Percentiles rank a stretch among this genome's conserved stretches.
Evolutionary conservation across 176 grass and related monocot genomes (phyloP).

Genomic region (Coix lacrymajobi): DNA sequence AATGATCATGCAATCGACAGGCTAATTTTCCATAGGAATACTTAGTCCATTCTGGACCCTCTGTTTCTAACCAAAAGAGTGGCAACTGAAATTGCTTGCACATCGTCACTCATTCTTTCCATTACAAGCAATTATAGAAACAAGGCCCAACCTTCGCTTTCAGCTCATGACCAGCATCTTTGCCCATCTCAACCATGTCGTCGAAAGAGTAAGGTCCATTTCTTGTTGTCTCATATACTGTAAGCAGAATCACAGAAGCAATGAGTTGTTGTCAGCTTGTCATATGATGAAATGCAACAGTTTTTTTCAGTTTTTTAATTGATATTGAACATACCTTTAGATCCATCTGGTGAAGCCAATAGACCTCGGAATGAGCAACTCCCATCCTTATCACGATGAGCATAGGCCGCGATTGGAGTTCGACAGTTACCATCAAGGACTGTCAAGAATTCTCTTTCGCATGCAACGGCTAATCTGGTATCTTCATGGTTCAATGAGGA

Average conservation of each 20-base stretch:
- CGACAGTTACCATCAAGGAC: slow-evolving; percentile 90
- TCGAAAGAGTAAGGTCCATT: slow-evolving; percentile 54
- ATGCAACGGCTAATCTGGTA: slow-evolving; percentile 88
- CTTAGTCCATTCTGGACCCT: background rate
- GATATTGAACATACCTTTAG: slow-evolving; percentile 42
- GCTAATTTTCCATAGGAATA: no score
- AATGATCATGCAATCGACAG: no score
- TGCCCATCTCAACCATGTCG: slow-evolving; percentile 88
- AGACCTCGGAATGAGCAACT: slow-evolving; percentile 81
- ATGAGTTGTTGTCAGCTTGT: background rate
- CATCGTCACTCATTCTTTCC: background rate
- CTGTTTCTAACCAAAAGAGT: background rate
- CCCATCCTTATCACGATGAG: slow-evolving; percentile 53
- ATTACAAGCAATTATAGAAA: slow-evolving; percentile 73
- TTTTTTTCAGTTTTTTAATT: background rate
- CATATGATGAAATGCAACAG: background rate
- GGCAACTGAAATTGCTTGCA: background rate
- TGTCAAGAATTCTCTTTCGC: slow-evolving; percentile 84
- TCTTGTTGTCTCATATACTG: slow-evolving; percentile 85
- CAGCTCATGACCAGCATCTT: slow-evolving; percentile 87
- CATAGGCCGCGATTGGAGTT: slow-evolving; percentile 92
- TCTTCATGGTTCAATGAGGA: slow-evolving; percentile 86
- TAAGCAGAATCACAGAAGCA: background rate
- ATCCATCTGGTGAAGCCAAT: slow-evolving; percentile 82
- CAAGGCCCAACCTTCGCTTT: slow-evolving; percentile 63